Evolutionary conservation across 2,329 filamentous ascomycete species (phyloP), one percentile per base, ranked within the genome.

Genomic region (Onygena corvina): DNA sequence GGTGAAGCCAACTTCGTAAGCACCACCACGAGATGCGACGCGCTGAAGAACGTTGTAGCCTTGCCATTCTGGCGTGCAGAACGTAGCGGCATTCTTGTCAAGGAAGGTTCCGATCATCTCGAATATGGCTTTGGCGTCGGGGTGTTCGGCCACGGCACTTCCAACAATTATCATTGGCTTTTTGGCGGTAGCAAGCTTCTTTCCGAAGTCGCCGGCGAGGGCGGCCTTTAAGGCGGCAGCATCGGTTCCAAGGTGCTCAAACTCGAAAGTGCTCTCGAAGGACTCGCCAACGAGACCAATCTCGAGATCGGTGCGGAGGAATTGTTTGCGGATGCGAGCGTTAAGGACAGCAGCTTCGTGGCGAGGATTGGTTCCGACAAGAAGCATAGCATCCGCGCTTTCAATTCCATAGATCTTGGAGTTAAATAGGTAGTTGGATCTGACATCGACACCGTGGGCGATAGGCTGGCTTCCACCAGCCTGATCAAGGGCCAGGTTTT

Each of bases 21-120:
- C 92, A 64, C 88, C 92, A 31, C 84, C 84, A 59, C 90, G 83
- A 54, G 92, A 95, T 52, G 92, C 92, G 54, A 87, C 84, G 56
- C 90, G 82, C 71, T 98, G 92, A 47, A 98, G 81, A 53, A 98
- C 81, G 66, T 95, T 98, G 77, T 90, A 98, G 53, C 90, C 92
- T 66, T 94, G 92, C 88, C 93, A 96, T 67, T 94, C 88, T 14
- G 80, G 73, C 4, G 86, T 94, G 62, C 79, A 73, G 75, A 98
- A 95, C 73, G 83, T 94, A 59, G 78, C 74, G 55, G 87, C 81
- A 69, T 95, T 83, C 79, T 94, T 95, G 63, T 95, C 89, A 33
- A 94, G 84, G 63, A 96, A 98, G 54, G 76, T 68, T 58, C 90
- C 90, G 51, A 98, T 79, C 36, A 83, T 81, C 75, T 96, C 90